Conservation (phyloP, 768 basidiomycete genomes). For the Lactifluus volemus region DNA sequence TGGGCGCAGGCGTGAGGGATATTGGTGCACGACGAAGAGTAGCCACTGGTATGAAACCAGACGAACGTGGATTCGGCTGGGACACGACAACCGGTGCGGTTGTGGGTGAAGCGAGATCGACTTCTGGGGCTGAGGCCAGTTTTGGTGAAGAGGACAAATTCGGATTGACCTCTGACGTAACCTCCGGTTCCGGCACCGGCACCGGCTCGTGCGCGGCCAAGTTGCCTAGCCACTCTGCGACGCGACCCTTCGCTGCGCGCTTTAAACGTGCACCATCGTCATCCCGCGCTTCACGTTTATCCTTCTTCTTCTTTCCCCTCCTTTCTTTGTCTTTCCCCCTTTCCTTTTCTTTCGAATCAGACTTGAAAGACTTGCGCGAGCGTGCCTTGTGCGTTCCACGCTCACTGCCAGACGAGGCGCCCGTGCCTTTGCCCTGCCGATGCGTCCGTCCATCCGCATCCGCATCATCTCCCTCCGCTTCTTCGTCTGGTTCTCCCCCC, state of each 20-base stretch:
- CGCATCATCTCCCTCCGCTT: neutral
- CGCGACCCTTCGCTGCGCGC: constrained; percentile 53
- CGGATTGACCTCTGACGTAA: neutral
- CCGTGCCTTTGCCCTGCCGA: constrained; percentile 8
- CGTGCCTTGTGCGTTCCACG: constrained; percentile 17
- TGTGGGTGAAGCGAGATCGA: neutral
- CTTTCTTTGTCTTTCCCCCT: constrained; percentile 26
- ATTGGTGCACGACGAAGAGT: constrained; percentile 32
- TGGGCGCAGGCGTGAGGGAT: neutral
- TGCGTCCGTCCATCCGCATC: constrained; percentile 18
- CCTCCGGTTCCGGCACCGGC: neutral
- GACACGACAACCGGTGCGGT: neutral
- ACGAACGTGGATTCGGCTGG: constrained; percentile 57
- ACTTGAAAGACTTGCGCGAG: constrained; percentile 11
- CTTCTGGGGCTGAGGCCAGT: neutral
- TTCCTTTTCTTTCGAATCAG: constrained; percentile 10
- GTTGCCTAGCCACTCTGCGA: constrained; percentile 70
- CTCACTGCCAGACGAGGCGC: constrained; percentile 13
- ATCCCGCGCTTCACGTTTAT: constrained; percentile 22
- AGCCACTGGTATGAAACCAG: constrained; percentile 63
- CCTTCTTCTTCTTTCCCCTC: constrained; percentile 18
- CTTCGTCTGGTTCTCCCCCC: neutral
- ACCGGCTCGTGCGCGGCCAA: constrained; percentile 42
- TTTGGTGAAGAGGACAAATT: neutral
- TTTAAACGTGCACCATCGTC: constrained; percentile 32